Percentiles rank a stretch among this genome's conserved stretches.
Evolutionary conservation across 176 grass and related monocot genomes (phyloP).

Genomic region (Cenchrus americanus): DNA sequence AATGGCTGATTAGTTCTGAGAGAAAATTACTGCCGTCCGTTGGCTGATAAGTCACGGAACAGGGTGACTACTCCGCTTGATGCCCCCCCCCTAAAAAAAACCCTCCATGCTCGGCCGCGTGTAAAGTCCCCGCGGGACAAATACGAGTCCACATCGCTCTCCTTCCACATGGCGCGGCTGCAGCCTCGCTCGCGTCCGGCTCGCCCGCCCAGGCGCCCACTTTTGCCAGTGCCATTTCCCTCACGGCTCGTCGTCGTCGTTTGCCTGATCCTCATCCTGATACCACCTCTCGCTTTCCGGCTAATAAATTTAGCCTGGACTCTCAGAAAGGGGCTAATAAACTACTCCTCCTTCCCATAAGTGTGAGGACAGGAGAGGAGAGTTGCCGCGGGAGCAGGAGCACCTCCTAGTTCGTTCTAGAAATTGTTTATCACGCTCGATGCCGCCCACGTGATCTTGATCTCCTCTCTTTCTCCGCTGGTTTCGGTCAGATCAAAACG

Average conservation of each 20-base stretch:
- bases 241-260: slow-evolving; percentile 14
- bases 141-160: too few relatives aligned
- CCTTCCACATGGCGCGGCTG: slow-evolving; percentile 16
- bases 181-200: too few relatives aligned
- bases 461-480: not conserved
- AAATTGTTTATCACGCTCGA: not conserved
- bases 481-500: not conserved
- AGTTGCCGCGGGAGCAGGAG: not conserved
- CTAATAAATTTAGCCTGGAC: not conserved
- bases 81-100: too few relatives aligned
- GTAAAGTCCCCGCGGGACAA: slow-evolving; percentile 25
- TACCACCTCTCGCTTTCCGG: slow-evolving; percentile 15
- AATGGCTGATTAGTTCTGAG: too few relatives aligned
- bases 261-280: not conserved
- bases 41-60: too few relatives aligned
- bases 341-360: not conserved
- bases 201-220: too few relatives aligned
- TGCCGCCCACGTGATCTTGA: not conserved
- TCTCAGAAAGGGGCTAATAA: not conserved
- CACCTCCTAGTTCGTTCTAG: not conserved
- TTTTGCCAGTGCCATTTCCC: slow-evolving; percentile 11
- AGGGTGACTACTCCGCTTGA: too few relatives aligned
- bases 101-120: not conserved
- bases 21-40: too few relatives aligned
- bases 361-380: slow-evolving; percentile 6